These are phyloP conservation scores for Pelargonium myrrhifolium DNA, from an alignment of 441 rosid species.

Conservation along the genomic window DNA sequence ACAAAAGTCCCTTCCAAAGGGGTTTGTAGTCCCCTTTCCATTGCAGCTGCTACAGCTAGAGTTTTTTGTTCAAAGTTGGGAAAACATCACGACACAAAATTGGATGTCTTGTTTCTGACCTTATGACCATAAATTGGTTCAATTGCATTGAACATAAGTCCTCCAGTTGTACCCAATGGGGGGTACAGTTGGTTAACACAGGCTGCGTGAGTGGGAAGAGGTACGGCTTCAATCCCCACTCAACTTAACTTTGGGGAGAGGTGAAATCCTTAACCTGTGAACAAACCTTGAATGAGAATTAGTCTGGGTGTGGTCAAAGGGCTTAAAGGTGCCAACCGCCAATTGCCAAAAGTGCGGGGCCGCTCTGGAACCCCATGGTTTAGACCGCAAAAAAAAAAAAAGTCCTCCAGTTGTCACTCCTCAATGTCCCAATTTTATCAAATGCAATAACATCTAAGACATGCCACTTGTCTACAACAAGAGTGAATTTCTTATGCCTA, in stretches of 20 bases:
- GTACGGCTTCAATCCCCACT: no score
- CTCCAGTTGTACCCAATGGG: constrained; percentile 93
- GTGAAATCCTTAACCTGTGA: no score
- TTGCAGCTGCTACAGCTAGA: constrained; percentile 88
- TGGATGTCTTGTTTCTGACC: constrained; percentile 22
- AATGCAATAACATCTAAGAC: constrained; percentile 88
- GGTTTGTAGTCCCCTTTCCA: constrained; percentile 98
- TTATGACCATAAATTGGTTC: constrained; percentile 82
- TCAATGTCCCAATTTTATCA: constrained; percentile 87
- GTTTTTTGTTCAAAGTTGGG: constrained; percentile 88
- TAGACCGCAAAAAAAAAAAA: no score
- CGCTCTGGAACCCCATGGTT: no score
- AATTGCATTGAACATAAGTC: constrained; percentile 77
- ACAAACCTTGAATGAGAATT: no score
- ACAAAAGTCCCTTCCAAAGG: constrained; percentile 64
- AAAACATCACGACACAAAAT: constrained; percentile 46
- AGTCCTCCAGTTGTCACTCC: constrained; percentile 70
- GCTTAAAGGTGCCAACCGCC: no score
- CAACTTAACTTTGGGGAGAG: no score
- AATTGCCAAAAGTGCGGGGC: no score
- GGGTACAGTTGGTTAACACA: no score
- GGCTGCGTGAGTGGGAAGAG: no score
- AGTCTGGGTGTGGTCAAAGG: no score
- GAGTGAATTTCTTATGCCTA: background rate
- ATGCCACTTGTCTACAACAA: constrained; percentile 52